phyloP scores from a whole-genome alignment of 2,329 filamentous ascomycete species.

The Ophiostoma ulmi region DNA sequence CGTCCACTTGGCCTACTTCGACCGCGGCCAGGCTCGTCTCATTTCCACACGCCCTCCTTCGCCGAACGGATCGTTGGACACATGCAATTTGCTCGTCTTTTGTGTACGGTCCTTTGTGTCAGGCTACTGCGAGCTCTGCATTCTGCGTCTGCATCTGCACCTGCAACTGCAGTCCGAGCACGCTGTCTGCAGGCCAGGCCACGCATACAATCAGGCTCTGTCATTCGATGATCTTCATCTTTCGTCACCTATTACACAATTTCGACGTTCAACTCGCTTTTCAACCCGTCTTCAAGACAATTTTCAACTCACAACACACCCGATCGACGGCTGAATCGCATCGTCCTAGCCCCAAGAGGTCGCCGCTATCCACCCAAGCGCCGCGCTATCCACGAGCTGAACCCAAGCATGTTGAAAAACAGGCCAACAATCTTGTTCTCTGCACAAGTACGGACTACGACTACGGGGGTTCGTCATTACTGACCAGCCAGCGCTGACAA shows the following conservation, averaged over 20 bases:
- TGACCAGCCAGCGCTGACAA: conserved; percentile 9
- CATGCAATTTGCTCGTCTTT: conserved; percentile 10
- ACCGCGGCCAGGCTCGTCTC: not conserved
- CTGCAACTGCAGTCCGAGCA: not conserved
- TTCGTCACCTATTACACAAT: not conserved
- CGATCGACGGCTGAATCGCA: conserved; percentile 19
- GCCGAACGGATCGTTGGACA: conserved; percentile 16
- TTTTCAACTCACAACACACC: not conserved
- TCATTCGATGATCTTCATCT: not conserved
- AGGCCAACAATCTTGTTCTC: not conserved
- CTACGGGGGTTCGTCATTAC: not conserved
- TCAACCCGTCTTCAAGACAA: no score
- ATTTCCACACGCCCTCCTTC: conserved; percentile 20
- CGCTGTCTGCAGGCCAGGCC: not conserved
- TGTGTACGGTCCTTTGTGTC: conserved; percentile 8
- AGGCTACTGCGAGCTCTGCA: not conserved
- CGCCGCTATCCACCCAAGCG: conserved; percentile 3
- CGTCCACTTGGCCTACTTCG: not conserved
- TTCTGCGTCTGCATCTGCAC: not conserved
- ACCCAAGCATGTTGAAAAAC: conserved; percentile 9
- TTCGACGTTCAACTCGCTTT: not conserved
- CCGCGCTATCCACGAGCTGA: conserved; percentile 15
- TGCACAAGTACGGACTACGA: conserved; percentile 9
- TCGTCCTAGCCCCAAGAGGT: conserved; percentile 11
- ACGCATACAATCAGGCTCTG: not conserved